Conservation (phyloP, 371 early-diverging fungal genomes). For the Mucor plumbeus region DNA sequence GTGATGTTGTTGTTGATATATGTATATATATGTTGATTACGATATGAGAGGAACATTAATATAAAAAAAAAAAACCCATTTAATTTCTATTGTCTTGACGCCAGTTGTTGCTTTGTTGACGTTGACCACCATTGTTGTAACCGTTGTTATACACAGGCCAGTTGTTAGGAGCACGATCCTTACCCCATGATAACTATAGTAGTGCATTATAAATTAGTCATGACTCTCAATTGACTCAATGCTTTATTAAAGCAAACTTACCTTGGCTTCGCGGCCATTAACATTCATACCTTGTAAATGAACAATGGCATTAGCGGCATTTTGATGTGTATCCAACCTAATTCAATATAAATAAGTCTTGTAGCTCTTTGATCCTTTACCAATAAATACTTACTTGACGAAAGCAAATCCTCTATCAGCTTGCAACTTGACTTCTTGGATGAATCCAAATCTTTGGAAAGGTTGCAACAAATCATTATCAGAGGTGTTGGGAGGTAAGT, state of each 20-base stretch:
- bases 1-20: neutral
- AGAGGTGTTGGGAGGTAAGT: constrained; percentile 65
- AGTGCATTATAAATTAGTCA: neutral
- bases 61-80: neutral
- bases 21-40: neutral
- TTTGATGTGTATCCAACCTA: constrained; percentile 87
- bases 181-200: constrained; percentile 82
- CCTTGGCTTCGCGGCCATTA: constrained; percentile 74
- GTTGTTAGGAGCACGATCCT: constrained; percentile 63
- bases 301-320: constrained; percentile 86
- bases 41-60: neutral
- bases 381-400: constrained; percentile 64
- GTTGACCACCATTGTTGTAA: constrained; percentile 17
- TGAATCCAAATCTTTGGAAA: constrained; percentile 80
- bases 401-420: constrained; percentile 92
- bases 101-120: constrained; percentile 26
- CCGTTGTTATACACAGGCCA: constrained; percentile 20
- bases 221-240: neutral
- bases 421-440: constrained; percentile 83
- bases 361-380: neutral
- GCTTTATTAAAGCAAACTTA: constrained; percentile 1
- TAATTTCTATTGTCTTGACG: constrained; percentile 21
- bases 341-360: neutral
- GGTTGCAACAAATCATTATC: constrained; percentile 34
- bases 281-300: constrained; percentile 75